A percentile compares a stretch with the other conserved stretches of the same genome.
Evolutionary conservation across 306 rosid species (phyloP).

Genomic region (Inga leiocalycina): DNA sequence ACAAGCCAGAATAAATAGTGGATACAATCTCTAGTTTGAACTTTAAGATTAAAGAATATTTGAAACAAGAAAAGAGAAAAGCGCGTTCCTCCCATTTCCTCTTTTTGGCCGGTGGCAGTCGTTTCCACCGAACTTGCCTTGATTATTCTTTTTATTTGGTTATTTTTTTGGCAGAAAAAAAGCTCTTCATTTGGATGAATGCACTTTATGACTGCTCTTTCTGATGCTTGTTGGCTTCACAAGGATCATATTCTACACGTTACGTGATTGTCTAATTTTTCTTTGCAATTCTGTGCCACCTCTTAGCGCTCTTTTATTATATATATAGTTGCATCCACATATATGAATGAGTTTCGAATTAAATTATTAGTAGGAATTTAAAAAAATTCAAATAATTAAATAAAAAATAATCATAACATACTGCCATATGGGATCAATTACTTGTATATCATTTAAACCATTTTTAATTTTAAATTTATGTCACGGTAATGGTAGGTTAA

Average conservation of each 20-base stretch:
- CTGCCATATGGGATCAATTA: not conserved
- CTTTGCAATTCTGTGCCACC: not conserved
- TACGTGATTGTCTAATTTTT: not conserved
- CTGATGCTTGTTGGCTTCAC: not conserved
- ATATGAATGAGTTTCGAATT: no score
- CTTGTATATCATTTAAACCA: not conserved
- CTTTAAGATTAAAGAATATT: not conserved
- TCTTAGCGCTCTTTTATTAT: not conserved
- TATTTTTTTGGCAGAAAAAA: not conserved
- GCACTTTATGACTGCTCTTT: not conserved
- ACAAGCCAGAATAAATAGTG: not conserved
- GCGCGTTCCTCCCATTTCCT: not conserved
- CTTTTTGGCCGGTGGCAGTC: not conserved
- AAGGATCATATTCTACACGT: constrained; percentile 14
- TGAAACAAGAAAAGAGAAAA: not conserved
- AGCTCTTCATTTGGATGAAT: not conserved
- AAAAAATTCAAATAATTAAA: not conserved
- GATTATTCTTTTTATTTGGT: not conserved
- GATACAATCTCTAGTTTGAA: not conserved
- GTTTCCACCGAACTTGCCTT: not conserved
- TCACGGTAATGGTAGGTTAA: not conserved
- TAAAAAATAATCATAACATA: not conserved
- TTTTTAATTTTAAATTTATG: not conserved
- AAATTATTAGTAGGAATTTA: not conserved
- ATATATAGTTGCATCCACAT: no score